These are phyloP conservation scores for Chlamydomonas reinhardtii DNA, from an alignment of 163 green algal species.

Conservation along the genomic window DNA sequence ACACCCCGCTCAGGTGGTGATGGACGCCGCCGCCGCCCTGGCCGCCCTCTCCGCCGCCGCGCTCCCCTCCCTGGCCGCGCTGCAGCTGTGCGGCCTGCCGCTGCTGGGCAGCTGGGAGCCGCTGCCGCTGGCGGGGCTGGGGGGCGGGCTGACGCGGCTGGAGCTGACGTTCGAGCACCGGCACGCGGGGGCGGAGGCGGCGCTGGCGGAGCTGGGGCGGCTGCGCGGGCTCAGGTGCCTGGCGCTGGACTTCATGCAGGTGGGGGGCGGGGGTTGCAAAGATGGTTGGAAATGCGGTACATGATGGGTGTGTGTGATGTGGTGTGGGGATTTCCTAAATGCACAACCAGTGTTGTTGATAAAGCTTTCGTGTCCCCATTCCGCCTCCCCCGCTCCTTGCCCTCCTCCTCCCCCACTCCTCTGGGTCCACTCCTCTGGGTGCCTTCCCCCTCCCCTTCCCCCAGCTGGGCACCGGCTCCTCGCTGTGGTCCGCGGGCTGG, in stretches of 20 bases:
- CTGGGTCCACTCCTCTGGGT: too few relatives aligned
- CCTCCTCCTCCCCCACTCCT: too few relatives aligned
- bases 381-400: too few relatives aligned
- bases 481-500: conserved; percentile 15
- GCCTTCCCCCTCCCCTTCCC: too few relatives aligned
- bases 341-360: too few relatives aligned
- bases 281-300: too few relatives aligned
- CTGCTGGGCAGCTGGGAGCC: neutral
- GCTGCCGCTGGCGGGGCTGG: neutral
- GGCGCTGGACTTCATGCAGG: conserved; percentile 37
- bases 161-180: conserved; percentile 19
- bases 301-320: too few relatives aligned
- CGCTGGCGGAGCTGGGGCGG: conserved; percentile 8
- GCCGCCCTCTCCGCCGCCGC: neutral
- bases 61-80: neutral
- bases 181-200: neutral
- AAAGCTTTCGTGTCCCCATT: too few relatives aligned
- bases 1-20: neutral
- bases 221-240: conserved; percentile 9
- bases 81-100: conserved; percentile 6
- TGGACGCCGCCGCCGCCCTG: neutral
- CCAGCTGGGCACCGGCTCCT: conserved; percentile 39
- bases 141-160: conserved; percentile 3
- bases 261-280: neutral
- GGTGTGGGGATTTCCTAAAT: too few relatives aligned